Percentiles rank a stretch among this genome's conserved stretches.
Conservation (phyloP, 2,329 filamentous ascomycete species). For the Botrytis byssoidea region DNA sequence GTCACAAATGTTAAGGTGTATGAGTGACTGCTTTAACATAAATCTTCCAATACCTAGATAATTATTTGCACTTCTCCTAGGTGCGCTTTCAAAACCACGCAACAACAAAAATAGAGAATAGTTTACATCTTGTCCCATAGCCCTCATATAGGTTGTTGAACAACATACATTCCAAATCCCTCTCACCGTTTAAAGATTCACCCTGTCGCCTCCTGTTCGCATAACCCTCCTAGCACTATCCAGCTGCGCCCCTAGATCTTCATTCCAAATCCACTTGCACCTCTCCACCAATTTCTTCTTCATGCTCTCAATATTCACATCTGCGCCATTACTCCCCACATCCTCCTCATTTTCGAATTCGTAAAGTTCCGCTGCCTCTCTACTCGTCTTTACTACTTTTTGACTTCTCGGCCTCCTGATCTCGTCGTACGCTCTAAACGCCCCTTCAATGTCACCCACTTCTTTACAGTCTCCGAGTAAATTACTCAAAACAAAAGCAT, state of each 20-base stretch:
- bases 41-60: neutral
- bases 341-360: conserved; percentile 45
- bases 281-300: conserved; percentile 40
- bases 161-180: neutral
- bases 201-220: neutral
- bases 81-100: neutral
- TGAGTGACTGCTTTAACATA: neutral
- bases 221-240: conserved; percentile 42
- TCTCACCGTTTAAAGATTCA: neutral
- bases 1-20: neutral
- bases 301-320: conserved; percentile 41
- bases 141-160: neutral
- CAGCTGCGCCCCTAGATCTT: conserved; percentile 41
- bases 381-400: conserved; percentile 36
- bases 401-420: conserved; percentile 44
- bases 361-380: conserved; percentile 41
- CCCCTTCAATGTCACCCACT: conserved; percentile 42
- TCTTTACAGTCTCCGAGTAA: conserved; percentile 46
- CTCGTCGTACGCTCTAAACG: conserved; percentile 52
- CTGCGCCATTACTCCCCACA: conserved; percentile 40
- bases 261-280: conserved; percentile 42
- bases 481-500: conserved; percentile 48
- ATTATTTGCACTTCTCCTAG: neutral
- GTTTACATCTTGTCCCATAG: neutral
- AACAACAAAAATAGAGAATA: neutral